Evolutionary conservation across 78 protist genomes (phyloP).

Genomic region (Cavenderia fasciculata): DNA sequence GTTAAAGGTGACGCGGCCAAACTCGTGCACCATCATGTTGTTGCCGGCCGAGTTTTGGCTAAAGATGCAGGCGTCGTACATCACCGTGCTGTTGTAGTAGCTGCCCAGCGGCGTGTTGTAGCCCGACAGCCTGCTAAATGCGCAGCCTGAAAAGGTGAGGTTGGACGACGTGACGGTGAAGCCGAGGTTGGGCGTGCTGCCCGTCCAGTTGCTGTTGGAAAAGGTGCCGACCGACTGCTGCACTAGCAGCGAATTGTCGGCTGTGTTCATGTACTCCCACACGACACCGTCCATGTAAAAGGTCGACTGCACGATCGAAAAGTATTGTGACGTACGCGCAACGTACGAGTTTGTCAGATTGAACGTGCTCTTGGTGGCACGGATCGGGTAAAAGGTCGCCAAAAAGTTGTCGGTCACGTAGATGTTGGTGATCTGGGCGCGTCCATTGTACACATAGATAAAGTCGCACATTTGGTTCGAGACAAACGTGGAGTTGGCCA

Average conservation of each 20-base stretch:
- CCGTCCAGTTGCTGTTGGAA: not conserved
- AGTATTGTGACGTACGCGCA: not conserved
- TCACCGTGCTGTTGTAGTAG: not conserved
- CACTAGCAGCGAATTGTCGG: too few species aligned
- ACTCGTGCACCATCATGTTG: not conserved
- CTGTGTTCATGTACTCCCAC: not conserved
- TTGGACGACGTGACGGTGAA: not conserved
- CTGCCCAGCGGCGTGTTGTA: conserved; percentile 9
- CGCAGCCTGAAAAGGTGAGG: not conserved
- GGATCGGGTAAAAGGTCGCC: conserved; percentile 17
- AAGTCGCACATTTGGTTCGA: not conserved
- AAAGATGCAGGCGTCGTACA: not conserved
- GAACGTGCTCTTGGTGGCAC: not conserved
- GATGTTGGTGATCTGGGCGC: not conserved
- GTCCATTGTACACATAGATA: not conserved
- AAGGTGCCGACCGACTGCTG: not conserved
- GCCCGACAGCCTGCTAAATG: not conserved
- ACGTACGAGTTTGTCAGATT: not conserved
- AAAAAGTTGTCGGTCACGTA: not conserved
- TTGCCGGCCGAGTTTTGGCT: not conserved
- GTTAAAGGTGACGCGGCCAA: not conserved
- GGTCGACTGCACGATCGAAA: not conserved
- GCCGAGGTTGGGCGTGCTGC: not conserved
- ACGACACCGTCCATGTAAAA: not conserved
- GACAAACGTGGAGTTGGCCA: not conserved